phyloP scores from a whole-genome alignment of 1,139 yeast genomes.

The Meyerozyma athensensis region DNA sequence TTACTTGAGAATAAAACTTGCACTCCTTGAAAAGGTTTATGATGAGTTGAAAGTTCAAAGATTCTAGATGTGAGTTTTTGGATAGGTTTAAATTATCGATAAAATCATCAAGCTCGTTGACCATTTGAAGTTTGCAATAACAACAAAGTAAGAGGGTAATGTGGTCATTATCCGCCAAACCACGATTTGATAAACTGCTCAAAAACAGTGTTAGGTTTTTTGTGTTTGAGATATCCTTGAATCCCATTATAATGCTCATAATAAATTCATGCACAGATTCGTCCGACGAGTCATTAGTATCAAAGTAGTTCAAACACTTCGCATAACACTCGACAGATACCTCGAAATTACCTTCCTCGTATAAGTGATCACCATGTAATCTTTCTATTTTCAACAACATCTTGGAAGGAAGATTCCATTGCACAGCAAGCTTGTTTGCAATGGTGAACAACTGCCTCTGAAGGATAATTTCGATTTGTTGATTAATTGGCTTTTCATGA shows the following conservation, averaged over 20 bases:
- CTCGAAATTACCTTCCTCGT: slow-evolving; percentile 56
- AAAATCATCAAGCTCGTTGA: slow-evolving; percentile 54
- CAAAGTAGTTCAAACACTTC: slow-evolving; percentile 27
- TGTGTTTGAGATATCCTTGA: slow-evolving; percentile 80
- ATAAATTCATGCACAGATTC: slow-evolving; percentile 48
- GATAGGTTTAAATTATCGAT: slow-evolving; percentile 39
- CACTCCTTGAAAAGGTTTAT: slow-evolving; percentile 76
- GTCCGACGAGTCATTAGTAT: slow-evolving; percentile 9
- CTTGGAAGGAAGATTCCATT: slow-evolving; percentile 32
- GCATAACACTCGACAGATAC: slow-evolving; percentile 72
- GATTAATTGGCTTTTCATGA: slow-evolving; percentile 60
- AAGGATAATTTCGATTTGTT: slow-evolving; percentile 65
- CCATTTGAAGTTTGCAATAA: slow-evolving; percentile 71
- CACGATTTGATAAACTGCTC: slow-evolving; percentile 47
- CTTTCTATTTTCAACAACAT: slow-evolving; percentile 52
- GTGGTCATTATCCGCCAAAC: slow-evolving; percentile 67
- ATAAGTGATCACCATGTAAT: slow-evolving; percentile 68
- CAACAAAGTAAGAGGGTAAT: slow-evolving; percentile 77
- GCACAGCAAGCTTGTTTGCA: slow-evolving; percentile 68
- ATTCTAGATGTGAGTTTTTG: slow-evolving; percentile 21
- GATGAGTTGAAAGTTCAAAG: slow-evolving; percentile 67
- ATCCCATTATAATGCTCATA: slow-evolving; percentile 75
- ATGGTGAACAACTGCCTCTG: slow-evolving; percentile 68
- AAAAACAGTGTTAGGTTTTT: slow-evolving; percentile 61
- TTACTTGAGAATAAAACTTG: slow-evolving; percentile 65